phyloP scores from a whole-genome alignment of 805 yeast genomes.

The Monosporozyma siamensis region DNA sequence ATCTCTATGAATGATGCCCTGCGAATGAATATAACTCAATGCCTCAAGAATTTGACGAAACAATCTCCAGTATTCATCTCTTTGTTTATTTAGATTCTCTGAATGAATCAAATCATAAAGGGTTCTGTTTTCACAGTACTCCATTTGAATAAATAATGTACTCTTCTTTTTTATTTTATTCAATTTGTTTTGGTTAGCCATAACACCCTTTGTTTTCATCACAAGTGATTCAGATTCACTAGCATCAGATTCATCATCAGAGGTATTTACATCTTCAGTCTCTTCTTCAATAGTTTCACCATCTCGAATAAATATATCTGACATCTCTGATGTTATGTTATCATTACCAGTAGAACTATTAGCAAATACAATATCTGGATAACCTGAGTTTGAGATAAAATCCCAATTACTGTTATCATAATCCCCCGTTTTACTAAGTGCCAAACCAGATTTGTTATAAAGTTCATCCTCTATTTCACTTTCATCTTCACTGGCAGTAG shows the following conservation, averaged over 20 bases:
- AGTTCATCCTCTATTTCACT: constrained; percentile 6
- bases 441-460: constrained; percentile 24
- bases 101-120: constrained; percentile 68
- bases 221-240: constrained; percentile 6
- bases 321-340: constrained; percentile 1
- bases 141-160: constrained; percentile 93
- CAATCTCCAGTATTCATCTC: constrained; percentile 83
- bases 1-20: constrained; percentile 92
- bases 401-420: constrained; percentile 38
- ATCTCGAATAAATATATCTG: constrained; percentile 9
- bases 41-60: constrained; percentile 86
- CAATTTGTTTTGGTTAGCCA: neutral
- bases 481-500: constrained; percentile 5
- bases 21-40: constrained; percentile 79
- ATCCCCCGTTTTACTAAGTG: constrained; percentile 26
- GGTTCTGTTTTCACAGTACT: constrained; percentile 93
- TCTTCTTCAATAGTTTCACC: constrained; percentile 16
- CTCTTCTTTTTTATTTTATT: constrained; percentile 36
- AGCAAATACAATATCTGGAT: constrained; percentile 49
- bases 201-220: neutral
- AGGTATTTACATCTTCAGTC: constrained; percentile 10
- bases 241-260: constrained; percentile 7
- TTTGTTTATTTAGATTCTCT: constrained; percentile 58
- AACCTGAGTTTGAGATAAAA: constrained; percentile 47
- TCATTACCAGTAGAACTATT: constrained; percentile 22